Evolutionary conservation across 257 asterid genomes (phyloP).

Genomic region (Verbena officinalis): DNA sequence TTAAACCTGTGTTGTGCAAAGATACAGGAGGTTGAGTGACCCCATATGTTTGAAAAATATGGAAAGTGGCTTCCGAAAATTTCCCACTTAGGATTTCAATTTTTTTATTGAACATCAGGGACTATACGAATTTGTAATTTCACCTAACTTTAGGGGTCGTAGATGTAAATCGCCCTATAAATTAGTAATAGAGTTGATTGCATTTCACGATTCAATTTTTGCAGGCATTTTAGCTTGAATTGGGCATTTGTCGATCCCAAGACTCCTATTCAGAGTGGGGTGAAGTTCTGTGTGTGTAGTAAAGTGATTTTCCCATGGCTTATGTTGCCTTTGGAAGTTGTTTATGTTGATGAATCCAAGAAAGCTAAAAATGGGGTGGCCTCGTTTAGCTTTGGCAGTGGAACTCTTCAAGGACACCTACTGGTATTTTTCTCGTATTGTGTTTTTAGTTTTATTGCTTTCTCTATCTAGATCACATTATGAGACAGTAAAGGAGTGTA

Average conservation of each 20-base stretch:
- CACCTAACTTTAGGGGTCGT: too few relatives aligned
- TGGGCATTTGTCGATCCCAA: conserved; percentile 95
- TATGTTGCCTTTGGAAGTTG: conserved; percentile 85
- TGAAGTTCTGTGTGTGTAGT: conserved; percentile 81
- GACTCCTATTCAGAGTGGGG: conserved; percentile 62
- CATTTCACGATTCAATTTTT: conserved; percentile 13
- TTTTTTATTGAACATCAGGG: too few relatives aligned
- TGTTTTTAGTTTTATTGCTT: neutral
- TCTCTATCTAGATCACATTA: conserved; percentile 1
- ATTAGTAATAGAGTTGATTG: conserved; percentile 19
- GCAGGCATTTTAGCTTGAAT: conserved; percentile 85
- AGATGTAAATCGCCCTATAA: too few relatives aligned
- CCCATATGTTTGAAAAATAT: conserved; percentile 16
- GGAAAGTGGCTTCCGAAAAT: too few relatives aligned
- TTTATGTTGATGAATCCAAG: conserved; percentile 59
- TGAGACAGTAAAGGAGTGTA: neutral
- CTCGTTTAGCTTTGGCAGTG: conserved; percentile 83
- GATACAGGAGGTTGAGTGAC: too few relatives aligned
- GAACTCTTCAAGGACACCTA: conserved; percentile 92
- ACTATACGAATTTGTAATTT: too few relatives aligned
- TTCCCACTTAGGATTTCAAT: too few relatives aligned
- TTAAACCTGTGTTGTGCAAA: conserved; percentile 21
- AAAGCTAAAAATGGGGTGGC: conserved; percentile 41
- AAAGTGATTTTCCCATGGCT: conserved; percentile 87
- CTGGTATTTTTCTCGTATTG: conserved; percentile 53